Evolutionary conservation across 106 monocot genomes (phyloP), one percentile per base, ranked within the genome.

Genomic region (Dendrobium chrysotoxum): DNA sequence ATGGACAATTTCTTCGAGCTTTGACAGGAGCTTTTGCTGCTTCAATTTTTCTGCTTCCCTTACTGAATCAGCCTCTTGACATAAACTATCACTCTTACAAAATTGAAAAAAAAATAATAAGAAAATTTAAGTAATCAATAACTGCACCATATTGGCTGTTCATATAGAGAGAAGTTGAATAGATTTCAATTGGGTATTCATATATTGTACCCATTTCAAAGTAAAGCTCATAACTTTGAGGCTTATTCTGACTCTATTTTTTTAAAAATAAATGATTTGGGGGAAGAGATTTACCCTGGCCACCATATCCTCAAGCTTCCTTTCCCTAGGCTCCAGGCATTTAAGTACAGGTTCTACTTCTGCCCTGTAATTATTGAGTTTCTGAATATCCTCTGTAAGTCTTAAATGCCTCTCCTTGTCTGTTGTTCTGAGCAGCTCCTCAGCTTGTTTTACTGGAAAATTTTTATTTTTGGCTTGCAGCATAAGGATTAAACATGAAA

Each of bases 321-420:
- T 87, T 82, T 95, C 92, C 38, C 89, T 87, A 4, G 78, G 76
- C 47, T 92, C 81, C 25, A 95, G 78, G 75, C 53, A 40, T 21
- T 84, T 84, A 25, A 91, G 77, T 65, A 83, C 79, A 80, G 21
- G 40, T 58, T 91, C 89, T 77, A 85, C 77, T 82, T 91, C 87
- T 53, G 80, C 53, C 75, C 70, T 89, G 18, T 83, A 28, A 75
- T 50, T 53, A 40, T 89, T 70, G 75, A 92, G 76, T 53, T 81
- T 89, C 64, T 89, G 54, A 82, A 30, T 83, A 16, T 86, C 85
- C 35, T 92, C 90, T 78, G 82, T 47, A 28, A 82, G 26, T 77
- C 79, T 89, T 9, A 53, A 11, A 38, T 89, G 89, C 75, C 78
- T 89, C 77, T 92, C 86, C 82, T 80, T 91, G 40, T 92, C 85